phyloP scores from a whole-genome alignment of 2,329 filamentous ascomycete genomes.

The Gaeumannomyces sp. region DNA sequence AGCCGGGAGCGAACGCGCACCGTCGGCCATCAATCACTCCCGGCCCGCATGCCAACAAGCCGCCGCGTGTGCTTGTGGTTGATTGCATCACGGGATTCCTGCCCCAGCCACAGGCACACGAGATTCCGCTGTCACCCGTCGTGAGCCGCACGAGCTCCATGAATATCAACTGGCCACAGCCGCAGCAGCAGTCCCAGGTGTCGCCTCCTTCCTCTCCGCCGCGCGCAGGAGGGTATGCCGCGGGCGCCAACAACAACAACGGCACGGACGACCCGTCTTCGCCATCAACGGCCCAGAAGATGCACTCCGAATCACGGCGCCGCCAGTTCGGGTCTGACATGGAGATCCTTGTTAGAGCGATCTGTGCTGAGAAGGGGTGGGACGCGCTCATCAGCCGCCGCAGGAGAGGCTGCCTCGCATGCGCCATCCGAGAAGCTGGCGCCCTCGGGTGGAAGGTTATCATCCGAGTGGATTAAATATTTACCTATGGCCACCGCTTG shows the following conservation, averaged over 20 bases:
- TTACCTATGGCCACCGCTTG: not conserved
- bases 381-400: slow-evolving; percentile 65
- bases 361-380: slow-evolving; percentile 69
- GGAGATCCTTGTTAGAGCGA: slow-evolving; percentile 64
- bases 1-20: slow-evolving; percentile 16
- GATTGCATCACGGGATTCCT: slow-evolving; percentile 55
- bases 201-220: slow-evolving; percentile 5
- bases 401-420: slow-evolving; percentile 64
- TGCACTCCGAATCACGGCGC: slow-evolving; percentile 50
- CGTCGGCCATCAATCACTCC: slow-evolving; percentile 23
- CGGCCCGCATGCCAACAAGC: slow-evolving; percentile 25
- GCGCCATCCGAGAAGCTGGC: slow-evolving; percentile 68
- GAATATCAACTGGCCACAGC: slow-evolving; percentile 14
- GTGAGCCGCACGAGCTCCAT: slow-evolving; percentile 27
- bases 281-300: slow-evolving; percentile 38
- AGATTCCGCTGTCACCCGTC: slow-evolving; percentile 44
- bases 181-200: slow-evolving; percentile 13
- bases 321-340: slow-evolving; percentile 58
- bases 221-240: not conserved
- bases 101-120: slow-evolving; percentile 34
- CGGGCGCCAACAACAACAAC: not conserved
- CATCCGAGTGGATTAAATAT: slow-evolving; percentile 43
- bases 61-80: slow-evolving; percentile 47
- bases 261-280: not conserved
- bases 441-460: slow-evolving; percentile 64